Conservation (phyloP, 108 stramenopile species). For the Skeletonema grethae region DNA sequence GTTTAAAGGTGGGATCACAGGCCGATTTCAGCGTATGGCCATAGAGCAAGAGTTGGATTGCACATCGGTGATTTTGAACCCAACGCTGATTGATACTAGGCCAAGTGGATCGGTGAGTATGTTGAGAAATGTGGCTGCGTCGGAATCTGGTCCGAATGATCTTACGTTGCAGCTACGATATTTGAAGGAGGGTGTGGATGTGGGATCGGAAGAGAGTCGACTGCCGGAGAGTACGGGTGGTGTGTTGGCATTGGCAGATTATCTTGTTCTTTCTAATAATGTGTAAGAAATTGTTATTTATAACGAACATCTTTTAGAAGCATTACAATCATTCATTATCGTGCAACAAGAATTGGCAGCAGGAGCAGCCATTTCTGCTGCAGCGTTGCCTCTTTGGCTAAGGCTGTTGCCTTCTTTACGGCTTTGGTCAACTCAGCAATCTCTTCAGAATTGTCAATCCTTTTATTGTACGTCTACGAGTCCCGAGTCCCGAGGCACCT, state of each 20-base stretch:
- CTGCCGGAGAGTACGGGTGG: conserved; percentile 58
- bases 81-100: conserved; percentile 69
- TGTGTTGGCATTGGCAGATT: conserved; percentile 67
- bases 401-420: no score
- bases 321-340: no score
- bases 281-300: no score
- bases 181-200: conserved; percentile 67
- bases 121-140: conserved; percentile 30
- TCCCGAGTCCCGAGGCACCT: no score
- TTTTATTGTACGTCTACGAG: no score
- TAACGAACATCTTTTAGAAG: no score
- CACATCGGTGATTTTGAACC: conserved; percentile 67
- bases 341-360: no score
- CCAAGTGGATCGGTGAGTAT: conserved; percentile 59
- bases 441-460: no score
- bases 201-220: conserved; percentile 35
- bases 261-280: conserved; percentile 38
- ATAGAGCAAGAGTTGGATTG: conserved; percentile 31
- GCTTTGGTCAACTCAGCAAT: no score
- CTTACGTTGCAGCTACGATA: conserved; percentile 70
- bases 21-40: conserved; percentile 58
- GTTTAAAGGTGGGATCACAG: conserved; percentile 70
- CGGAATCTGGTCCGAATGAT: conserved; percentile 36
- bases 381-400: no score
- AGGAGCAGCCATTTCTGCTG: no score